phyloP scores from a whole-genome alignment of 108 stramenopile genomes.

The Skeletonema potamos region DNA sequence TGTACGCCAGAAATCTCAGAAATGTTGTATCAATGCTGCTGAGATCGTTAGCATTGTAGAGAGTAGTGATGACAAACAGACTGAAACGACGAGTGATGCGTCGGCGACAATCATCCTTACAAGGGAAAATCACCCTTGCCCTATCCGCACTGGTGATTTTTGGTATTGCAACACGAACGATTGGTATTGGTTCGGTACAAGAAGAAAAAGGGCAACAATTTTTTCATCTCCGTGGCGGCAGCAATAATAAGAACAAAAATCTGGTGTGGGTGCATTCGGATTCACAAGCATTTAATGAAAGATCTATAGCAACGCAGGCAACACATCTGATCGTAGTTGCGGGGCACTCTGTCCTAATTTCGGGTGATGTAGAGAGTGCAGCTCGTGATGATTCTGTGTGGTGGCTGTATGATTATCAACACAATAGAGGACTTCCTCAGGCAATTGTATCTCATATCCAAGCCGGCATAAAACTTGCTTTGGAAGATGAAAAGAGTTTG shows the following conservation, averaged over 20 bases:
- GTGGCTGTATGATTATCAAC: constrained; percentile 93
- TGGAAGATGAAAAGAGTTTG: constrained; percentile 71
- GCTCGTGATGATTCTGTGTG: constrained; percentile 83
- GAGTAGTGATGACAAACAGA: neutral
- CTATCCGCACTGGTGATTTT: neutral
- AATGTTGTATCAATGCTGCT: too few species aligned
- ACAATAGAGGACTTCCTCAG: constrained; percentile 80
- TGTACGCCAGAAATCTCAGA: too few species aligned
- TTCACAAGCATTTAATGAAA: constrained; percentile 34
- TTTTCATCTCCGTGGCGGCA: constrained; percentile 11
- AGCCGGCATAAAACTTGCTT: constrained; percentile 78
- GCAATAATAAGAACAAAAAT: neutral
- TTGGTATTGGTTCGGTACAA: neutral
- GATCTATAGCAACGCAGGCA: constrained; percentile 46
- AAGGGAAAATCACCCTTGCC: neutral
- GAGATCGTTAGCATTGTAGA: too few species aligned
- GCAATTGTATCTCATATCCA: constrained; percentile 89
- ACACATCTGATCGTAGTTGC: constrained; percentile 83
- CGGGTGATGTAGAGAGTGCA: constrained; percentile 62
- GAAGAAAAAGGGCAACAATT: neutral
- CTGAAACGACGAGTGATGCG: neutral
- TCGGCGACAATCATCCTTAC: neutral
- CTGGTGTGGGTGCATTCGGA: constrained; percentile 30
- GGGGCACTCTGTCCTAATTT: constrained; percentile 78
- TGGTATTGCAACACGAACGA: neutral